Conservation (phyloP, 139 green algal genomes). For the Volvox reticuliferus region DNA sequence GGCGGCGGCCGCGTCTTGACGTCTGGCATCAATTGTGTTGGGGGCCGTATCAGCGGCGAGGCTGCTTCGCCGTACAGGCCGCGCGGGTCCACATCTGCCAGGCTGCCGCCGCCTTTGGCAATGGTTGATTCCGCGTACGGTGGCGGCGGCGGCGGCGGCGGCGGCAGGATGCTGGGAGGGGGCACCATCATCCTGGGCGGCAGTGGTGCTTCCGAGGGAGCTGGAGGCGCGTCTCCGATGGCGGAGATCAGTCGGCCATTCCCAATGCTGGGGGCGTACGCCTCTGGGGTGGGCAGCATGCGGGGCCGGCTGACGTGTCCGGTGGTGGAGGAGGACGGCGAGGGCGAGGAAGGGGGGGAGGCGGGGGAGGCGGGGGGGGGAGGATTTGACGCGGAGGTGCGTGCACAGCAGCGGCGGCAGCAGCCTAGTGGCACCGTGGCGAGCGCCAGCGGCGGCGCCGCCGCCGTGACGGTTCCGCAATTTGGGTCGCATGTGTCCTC, state of each 20-base stretch:
- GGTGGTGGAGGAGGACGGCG: slow-evolving; percentile 19
- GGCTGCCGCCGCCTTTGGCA: neutral
- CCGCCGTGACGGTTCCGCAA: neutral
- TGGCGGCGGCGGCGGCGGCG: neutral
- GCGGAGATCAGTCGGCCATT: neutral
- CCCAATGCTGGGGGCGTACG: neutral
- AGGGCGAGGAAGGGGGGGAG: neutral
- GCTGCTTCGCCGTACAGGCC: neutral
- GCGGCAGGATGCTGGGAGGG: neutral
- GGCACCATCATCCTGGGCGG: neutral
- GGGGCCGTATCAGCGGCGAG: neutral
- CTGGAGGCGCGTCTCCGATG: too few species aligned
- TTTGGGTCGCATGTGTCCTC: slow-evolving; percentile 24
- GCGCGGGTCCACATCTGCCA: neutral
- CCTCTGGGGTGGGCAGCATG: neutral
- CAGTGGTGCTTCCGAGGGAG: neutral
- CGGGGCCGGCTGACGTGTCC: neutral
- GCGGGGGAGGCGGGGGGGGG: neutral
- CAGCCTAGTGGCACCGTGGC: neutral
- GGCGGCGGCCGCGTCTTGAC: too few species aligned
- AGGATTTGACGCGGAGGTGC: neutral
- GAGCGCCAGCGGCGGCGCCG: neutral
- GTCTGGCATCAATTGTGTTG: neutral
- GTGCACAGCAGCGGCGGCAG: neutral
- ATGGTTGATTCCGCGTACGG: neutral